Conservation (phyloP, 2,329 filamentous ascomycete species). For the Anthostomella pinea region DNA sequence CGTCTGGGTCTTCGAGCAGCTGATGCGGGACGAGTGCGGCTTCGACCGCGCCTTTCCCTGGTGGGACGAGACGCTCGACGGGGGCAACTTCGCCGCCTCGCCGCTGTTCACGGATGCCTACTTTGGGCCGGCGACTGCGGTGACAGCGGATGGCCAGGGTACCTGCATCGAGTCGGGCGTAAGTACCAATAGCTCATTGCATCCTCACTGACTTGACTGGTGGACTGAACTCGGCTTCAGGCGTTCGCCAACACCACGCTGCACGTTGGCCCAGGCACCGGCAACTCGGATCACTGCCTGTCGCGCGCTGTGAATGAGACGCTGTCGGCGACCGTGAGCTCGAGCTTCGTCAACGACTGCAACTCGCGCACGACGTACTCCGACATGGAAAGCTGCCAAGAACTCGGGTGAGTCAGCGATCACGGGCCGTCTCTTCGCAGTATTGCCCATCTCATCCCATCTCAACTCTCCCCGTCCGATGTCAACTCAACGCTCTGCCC, state of each 20-base stretch:
- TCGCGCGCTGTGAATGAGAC: conserved; percentile 33
- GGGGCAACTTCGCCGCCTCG: conserved; percentile 31
- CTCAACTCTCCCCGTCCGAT: no score
- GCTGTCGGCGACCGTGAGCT: conserved; percentile 29
- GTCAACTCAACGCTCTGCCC: neutral
- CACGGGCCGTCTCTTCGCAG: no score
- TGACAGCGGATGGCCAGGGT: conserved; percentile 27
- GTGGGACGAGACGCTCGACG: conserved; percentile 39
- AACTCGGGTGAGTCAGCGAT: conserved; percentile 30
- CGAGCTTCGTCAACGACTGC: conserved; percentile 32
- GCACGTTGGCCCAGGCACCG: conserved; percentile 31
- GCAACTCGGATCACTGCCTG: conserved; percentile 30
- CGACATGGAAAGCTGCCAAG: conserved; percentile 32
- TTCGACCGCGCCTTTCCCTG: conserved; percentile 36
- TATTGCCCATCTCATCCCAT: neutral
- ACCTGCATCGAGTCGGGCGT: conserved; percentile 34
- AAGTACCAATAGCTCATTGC: conserved; percentile 14
- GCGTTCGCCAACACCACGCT: conserved; percentile 28
- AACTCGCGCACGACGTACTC: conserved; percentile 28
- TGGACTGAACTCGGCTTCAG: conserved; percentile 15
- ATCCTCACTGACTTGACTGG: neutral
- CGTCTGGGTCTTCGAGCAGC: conserved; percentile 33
- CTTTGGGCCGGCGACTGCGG: conserved; percentile 28
- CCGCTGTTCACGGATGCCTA: conserved; percentile 30
- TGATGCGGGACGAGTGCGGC: conserved; percentile 38